Conservation (phyloP, 805 yeast genomes). For the Candida peoriensis region DNA sequence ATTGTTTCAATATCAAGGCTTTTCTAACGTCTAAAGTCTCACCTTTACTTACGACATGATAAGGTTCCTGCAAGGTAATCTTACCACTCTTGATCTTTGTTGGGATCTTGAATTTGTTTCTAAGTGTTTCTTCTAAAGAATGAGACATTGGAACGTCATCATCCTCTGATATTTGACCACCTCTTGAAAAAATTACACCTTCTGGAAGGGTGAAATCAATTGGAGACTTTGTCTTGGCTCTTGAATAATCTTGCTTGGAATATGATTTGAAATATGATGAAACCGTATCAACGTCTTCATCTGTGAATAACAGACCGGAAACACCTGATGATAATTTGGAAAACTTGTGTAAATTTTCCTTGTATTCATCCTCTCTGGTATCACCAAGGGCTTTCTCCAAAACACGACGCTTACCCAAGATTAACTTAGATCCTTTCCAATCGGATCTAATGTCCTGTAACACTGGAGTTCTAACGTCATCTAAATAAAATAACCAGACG, state of each 20-base stretch:
- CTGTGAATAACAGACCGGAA: conserved; percentile 83
- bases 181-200: conserved; percentile 91
- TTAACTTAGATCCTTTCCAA: conserved; percentile 86
- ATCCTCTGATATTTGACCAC: conserved; percentile 83
- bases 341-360: conserved; percentile 72
- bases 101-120: conserved; percentile 87
- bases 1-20: conserved; percentile 87
- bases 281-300: conserved; percentile 88
- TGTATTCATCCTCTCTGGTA: conserved; percentile 83
- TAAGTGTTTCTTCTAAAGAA: conserved; percentile 87
- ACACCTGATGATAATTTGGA: conserved; percentile 66
- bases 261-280: conserved; percentile 78
- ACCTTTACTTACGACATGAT: conserved; percentile 74
- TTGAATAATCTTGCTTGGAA: conserved; percentile 74
- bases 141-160: conserved; percentile 98
- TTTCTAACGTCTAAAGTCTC: conserved; percentile 83
- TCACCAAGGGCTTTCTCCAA: conserved; percentile 90
- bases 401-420: conserved; percentile 91
- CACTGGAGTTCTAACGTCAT: conserved; percentile 93
- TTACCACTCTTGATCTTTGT: conserved; percentile 89
- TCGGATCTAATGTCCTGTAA: conserved; percentile 88
- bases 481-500: conserved; percentile 81
- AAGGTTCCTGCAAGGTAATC: conserved; percentile 69
- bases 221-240: conserved; percentile 85
- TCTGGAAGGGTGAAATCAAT: conserved; percentile 80